Evolutionary conservation across 2,329 filamentous ascomycete genomes (phyloP).

Genomic region (Metarhizium guizhouense): DNA sequence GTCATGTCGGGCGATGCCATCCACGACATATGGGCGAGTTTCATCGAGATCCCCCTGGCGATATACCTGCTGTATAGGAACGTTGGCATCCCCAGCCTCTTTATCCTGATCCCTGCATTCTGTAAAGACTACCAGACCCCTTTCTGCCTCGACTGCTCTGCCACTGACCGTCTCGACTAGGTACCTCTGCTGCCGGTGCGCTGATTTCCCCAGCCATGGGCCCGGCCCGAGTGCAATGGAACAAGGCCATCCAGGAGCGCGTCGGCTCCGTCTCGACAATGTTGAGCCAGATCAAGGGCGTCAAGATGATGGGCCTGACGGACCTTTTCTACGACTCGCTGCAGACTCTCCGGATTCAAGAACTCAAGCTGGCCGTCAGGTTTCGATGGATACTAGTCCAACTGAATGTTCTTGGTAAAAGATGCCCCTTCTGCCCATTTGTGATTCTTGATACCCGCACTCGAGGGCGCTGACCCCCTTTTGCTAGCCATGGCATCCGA

Average conservation of each 20-base stretch:
- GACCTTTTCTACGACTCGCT: conserved; percentile 21
- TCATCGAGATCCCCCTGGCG: conserved; percentile 27
- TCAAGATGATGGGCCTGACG: conserved; percentile 35
- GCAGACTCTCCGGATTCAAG: conserved; percentile 25
- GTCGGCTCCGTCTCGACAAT: conserved; percentile 30
- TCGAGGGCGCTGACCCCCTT: background rate
- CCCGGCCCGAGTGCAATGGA: conserved; percentile 28
- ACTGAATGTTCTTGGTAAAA: conserved; percentile 19
- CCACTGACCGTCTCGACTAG: conserved; percentile 1
- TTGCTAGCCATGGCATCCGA: conserved; percentile 16
- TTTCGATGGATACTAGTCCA: conserved; percentile 27
- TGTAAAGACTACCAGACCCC: conserved; percentile 10
- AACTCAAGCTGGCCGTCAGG: conserved; percentile 28
- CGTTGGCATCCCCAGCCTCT: conserved; percentile 16
- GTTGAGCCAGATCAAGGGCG: conserved; percentile 30
- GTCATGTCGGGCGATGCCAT: conserved; percentile 15
- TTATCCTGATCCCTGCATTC: conserved; percentile 19
- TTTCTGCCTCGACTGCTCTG: background rate
- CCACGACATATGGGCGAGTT: conserved; percentile 29
- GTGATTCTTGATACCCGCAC: background rate
- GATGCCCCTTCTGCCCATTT: background rate
- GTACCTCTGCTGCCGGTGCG: conserved; percentile 12
- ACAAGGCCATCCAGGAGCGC: conserved; percentile 29
- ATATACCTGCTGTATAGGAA: conserved; percentile 26
- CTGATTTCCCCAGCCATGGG: conserved; percentile 19